Conservation (phyloP, 2,329 filamentous ascomycete genomes). For the Leptographium flavum region DNA sequence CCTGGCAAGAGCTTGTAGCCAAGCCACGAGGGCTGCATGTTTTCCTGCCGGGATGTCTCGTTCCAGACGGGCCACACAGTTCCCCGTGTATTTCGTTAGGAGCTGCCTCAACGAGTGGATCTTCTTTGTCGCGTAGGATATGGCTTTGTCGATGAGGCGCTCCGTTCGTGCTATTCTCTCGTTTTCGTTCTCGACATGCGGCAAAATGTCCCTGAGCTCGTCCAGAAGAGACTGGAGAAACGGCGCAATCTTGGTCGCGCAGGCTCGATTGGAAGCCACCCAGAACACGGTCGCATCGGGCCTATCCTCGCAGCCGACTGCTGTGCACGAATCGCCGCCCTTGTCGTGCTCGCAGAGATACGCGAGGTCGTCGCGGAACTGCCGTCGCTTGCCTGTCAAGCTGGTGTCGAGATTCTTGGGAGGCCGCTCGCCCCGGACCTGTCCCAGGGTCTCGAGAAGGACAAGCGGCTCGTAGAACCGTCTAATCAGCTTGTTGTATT, state of each 20-base stretch:
- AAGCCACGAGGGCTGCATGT: background rate
- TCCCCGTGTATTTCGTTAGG: background rate
- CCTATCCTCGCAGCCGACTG: slow-evolving; percentile 26
- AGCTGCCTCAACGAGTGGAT: background rate
- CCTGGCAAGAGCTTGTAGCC: slow-evolving; percentile 3
- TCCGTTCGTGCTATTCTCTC: background rate
- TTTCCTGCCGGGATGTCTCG: no score
- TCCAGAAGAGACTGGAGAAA: slow-evolving; percentile 19
- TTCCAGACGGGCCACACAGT: slow-evolving; percentile 10
- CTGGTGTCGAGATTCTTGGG: no score
- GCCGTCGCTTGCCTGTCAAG: no score
- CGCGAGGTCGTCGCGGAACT: no score
- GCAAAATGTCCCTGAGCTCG: background rate
- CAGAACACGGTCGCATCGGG: slow-evolving; percentile 23
- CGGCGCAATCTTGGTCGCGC: slow-evolving; percentile 8
- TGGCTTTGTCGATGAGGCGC: background rate
- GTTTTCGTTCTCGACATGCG: background rate
- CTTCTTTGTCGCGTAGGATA: background rate
- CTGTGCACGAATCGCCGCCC: slow-evolving; percentile 28
- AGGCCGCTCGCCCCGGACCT: no score
- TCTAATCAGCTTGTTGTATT: no score
- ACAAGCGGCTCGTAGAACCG: no score
- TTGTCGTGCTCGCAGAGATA: slow-evolving; percentile 31
- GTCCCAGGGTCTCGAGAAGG: no score
- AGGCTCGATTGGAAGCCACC: slow-evolving; percentile 24